Evolutionary conservation across 208 protist genomes (phyloP), one percentile per base, ranked within the genome.

Genomic region (Trypanosoma cruzi): DNA sequence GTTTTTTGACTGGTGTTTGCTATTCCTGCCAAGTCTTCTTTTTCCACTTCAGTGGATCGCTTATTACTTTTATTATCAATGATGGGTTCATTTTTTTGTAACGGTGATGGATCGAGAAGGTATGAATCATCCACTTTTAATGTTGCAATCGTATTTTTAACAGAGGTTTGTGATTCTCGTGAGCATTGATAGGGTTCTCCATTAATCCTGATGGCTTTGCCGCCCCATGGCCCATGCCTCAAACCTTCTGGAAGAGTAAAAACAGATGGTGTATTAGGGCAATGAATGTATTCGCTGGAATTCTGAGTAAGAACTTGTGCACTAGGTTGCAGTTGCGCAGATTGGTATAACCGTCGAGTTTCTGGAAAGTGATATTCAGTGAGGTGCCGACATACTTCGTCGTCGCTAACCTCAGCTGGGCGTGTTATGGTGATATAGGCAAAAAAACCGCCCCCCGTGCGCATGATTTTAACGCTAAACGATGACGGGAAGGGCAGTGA

Each of bases 291-390:
- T 16, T 44, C 46, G 40, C 18, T 31, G 16, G 3, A 20, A 14
- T 14, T 6, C 48, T 52, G 1, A 0, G 1, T 22, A 4, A 7
- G 22, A 13, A 5, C 2, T 18, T 3, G 24, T 18, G 22, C 8
- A 46, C 11, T 26, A 5, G 13, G 28, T 32, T 50, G 28, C 16
- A 42, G 20, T 26, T 24, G 31, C 32, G 42, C 26, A 22, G 4
- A 24, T 44, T 75, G 69, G 48, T 75, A 68, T 16, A 68, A 40
- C 31, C 53, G 60, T 61, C 69, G 24, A 8, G 46, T 56, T 1
- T 7, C 13, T 29, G 69, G 61, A 55, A 57, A 75, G 31, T 75
- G 58, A 52, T 62, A 56, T 6, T 2, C 20, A 13, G 20, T 48
- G 13, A 75, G 36, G 28, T 42, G n/a, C 4, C 31, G 28, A 56